Conservation (phyloP, 768 basidiomycete species). For the Kondoa malvinella region DNA sequence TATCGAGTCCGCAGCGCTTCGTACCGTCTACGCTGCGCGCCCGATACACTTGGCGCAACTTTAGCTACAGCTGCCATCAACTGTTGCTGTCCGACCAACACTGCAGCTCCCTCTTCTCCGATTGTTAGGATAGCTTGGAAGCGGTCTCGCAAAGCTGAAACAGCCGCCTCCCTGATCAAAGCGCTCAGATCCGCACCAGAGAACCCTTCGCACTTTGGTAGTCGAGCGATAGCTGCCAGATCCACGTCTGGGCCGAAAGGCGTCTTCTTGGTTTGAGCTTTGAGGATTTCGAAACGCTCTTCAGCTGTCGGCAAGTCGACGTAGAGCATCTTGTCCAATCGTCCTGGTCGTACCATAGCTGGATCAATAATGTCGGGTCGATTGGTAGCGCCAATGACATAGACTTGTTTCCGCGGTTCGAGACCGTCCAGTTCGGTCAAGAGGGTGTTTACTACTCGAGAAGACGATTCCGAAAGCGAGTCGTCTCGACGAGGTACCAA, state of each 20-base stretch:
- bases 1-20: slow-evolving; percentile 64
- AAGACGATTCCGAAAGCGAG: slow-evolving; percentile 37
- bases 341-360: slow-evolving; percentile 67
- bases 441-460: slow-evolving; percentile 78
- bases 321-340: slow-evolving; percentile 89
- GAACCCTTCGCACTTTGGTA: slow-evolving; percentile 56
- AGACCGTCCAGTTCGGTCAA: slow-evolving; percentile 84
- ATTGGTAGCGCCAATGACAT: slow-evolving; percentile 92
- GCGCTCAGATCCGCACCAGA: slow-evolving; percentile 90
- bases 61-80: slow-evolving; percentile 60
- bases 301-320: slow-evolving; percentile 84
- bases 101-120: slow-evolving; percentile 26
- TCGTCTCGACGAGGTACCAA: slow-evolving; percentile 81
- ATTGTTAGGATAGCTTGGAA: slow-evolving; percentile 21
- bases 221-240: slow-evolving; percentile 48
- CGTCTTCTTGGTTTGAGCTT: slow-evolving; percentile 59
- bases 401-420: slow-evolving; percentile 39
- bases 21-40: slow-evolving; percentile 63
- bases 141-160: slow-evolving; percentile 21
- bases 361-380: slow-evolving; percentile 90
- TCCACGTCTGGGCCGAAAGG: slow-evolving; percentile 46
- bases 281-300: slow-evolving; percentile 67
- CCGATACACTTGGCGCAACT: slow-evolving; percentile 70
- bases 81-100: slow-evolving; percentile 47
- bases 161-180: slow-evolving; percentile 75